A percentile compares a stretch with the other conserved stretches of the same genome.
These are phyloP conservation scores for Psilocybe cubensis DNA, from an alignment of 768 basidiomycete species.

Conservation along the genomic window DNA sequence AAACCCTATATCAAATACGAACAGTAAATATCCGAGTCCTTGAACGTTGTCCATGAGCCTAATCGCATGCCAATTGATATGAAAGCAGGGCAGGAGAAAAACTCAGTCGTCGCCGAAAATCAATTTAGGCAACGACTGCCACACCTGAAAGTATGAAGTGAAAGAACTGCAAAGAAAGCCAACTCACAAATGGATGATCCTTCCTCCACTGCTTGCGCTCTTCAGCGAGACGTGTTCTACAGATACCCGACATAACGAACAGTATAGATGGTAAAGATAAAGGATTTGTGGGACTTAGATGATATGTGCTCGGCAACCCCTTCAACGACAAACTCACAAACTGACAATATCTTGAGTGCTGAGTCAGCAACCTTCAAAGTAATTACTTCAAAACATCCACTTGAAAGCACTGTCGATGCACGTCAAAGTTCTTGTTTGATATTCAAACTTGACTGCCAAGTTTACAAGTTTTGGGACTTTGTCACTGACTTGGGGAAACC, in stretches of 20 bases:
- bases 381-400: constrained; percentile 12
- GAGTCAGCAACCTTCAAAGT: constrained; percentile 22
- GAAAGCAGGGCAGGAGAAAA: not conserved
- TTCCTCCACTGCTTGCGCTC: constrained; percentile 99
- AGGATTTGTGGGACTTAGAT: no score
- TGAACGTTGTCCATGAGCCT: no score
- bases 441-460: no score
- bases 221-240: constrained; percentile 89
- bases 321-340: not conserved
- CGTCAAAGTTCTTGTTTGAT: no score
- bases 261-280: not conserved
- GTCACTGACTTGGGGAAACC: no score
- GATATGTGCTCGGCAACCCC: not conserved
- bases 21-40: not conserved
- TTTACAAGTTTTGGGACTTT: no score
- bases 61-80: not conserved
- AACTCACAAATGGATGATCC: constrained; percentile 95
- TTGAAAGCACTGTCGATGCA: no score
- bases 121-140: not conserved
- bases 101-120: not conserved
- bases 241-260: constrained; percentile 81
- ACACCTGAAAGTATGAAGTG: not conserved
- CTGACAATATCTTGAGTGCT: constrained; percentile 3
- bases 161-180: not conserved
- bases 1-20: constrained; percentile 70